phyloP scores from a whole-genome alignment of 106 monocot genomes.

The Dendrobium chrysotoxum region DNA sequence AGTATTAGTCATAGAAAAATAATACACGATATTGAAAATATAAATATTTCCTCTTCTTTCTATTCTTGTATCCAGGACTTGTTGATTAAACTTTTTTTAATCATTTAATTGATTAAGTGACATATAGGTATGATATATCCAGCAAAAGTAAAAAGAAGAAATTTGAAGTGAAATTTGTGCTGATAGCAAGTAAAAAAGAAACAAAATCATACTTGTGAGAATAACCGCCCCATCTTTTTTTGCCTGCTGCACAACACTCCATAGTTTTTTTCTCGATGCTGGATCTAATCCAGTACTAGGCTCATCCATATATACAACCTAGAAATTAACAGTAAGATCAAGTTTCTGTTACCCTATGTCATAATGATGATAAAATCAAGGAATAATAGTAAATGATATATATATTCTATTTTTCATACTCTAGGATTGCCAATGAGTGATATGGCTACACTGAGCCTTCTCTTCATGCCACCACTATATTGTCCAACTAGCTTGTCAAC shows the following conservation, averaged over 20 bases:
- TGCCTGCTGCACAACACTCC: constrained; percentile 18
- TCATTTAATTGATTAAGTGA: too few species aligned
- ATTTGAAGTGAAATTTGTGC: not conserved
- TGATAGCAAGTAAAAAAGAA: not conserved
- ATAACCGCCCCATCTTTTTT: constrained; percentile 27
- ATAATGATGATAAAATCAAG: not conserved
- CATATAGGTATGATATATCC: not conserved
- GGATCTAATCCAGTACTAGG: constrained; percentile 41
- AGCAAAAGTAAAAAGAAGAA: not conserved
- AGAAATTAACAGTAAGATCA: not conserved
- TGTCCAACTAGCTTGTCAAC: constrained; percentile 24
- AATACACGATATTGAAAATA: not conserved
- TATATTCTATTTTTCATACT: constrained; percentile 9
- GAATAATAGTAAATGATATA: not conserved
- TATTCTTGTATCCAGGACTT: too few species aligned
- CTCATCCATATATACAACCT: constrained; percentile 51
- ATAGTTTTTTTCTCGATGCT: constrained; percentile 29
- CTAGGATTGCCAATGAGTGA: constrained; percentile 50
- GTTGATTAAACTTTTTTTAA: too few species aligned
- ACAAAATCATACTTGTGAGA: constrained; percentile 21
- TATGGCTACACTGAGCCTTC: constrained; percentile 60
- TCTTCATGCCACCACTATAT: constrained; percentile 73
- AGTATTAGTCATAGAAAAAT: not conserved
- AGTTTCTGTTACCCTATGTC: not conserved
- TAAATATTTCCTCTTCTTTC: too few species aligned